Evolutionary conservation across 257 asterid species (phyloP), one percentile per base, ranked within the genome.

Genomic region (Solanum medicagineum): DNA sequence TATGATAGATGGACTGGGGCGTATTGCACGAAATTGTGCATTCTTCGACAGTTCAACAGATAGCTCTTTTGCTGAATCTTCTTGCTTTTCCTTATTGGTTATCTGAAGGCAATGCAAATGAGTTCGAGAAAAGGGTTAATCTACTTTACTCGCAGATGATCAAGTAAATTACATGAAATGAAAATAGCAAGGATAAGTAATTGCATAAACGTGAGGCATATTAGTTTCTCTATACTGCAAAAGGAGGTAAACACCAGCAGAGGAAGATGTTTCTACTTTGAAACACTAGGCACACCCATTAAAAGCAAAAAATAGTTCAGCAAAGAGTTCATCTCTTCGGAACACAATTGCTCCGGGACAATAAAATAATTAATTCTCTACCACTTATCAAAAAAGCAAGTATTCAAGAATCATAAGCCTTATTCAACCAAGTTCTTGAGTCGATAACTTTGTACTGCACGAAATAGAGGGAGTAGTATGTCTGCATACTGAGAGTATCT

Each of bases 1-100:
- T 86, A 95, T 93, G 90, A 97, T 95, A 57, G 98, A 97, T 84
- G 92, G 75, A 88, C 98, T 93, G 71, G 99, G 99, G 56, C 85
- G 60, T 86, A 97, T 95, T 53, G 98, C 98, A 88, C 98, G 98
- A 87, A 97, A 97, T 83, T 94, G 97, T 9, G 99, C 99, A 91
- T 94, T 97, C 90, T 87, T 91, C 62, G 98, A 96, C 89, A 94
- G 86, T 89, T 92, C 95, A 88, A 53, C 89, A 55, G 70, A 89
- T 85, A 55, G 82, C 9, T 55, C 87, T 83, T 89, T 90, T 36
- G 88, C 85, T 80, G 80, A 68, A 63, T 92, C 94, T 65, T 83
- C 85, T 85, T 87, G 86, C 86, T 93, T 91, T 89, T 62, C 89
- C 89, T 86, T 85, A 86, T 86, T 86, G 83, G n/a, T 81, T 84